phyloP scores from a whole-genome alignment of 2,329 filamentous ascomycete genomes.

The Pyricularia sp. region DNA sequence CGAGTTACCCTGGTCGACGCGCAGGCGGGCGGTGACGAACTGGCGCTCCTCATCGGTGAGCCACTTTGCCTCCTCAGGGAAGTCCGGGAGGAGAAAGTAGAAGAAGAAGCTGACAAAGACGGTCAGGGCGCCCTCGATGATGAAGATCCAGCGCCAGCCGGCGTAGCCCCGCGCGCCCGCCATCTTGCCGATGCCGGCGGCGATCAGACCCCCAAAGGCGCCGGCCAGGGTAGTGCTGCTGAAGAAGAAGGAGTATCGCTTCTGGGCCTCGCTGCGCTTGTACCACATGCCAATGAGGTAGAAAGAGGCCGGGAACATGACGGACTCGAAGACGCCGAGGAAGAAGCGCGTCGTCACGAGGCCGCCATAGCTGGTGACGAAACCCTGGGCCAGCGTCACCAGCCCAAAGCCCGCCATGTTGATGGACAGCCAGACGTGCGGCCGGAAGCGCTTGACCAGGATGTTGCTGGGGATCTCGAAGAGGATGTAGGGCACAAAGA shows the following conservation, averaged over 20 bases:
- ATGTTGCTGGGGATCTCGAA: conserved; percentile 67
- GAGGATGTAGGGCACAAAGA: conserved; percentile 70
- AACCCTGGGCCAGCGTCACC: conserved; percentile 64
- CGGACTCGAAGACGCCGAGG: conserved; percentile 67
- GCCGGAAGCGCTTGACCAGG: conserved; percentile 56
- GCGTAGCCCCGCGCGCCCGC: conserved; percentile 55
- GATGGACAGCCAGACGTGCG: conserved; percentile 61
- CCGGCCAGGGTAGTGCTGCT: conserved; percentile 69
- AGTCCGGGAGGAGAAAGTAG: conserved; percentile 63
- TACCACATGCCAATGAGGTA: conserved; percentile 88
- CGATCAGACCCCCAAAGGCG: conserved; percentile 79
- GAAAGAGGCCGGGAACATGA: conserved; percentile 67
- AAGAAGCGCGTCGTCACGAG: conserved; percentile 78
- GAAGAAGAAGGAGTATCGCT: conserved; percentile 92
- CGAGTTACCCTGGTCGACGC: conserved; percentile 58
- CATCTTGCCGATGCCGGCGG: conserved; percentile 86
- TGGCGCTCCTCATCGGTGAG: conserved; percentile 58
- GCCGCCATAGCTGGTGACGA: conserved; percentile 69
- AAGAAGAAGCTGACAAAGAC: conserved; percentile 51
- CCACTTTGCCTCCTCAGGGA: conserved; percentile 69
- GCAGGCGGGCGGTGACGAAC: conserved; percentile 57
- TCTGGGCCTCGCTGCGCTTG: conserved; percentile 75
- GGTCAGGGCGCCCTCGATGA: conserved; percentile 63
- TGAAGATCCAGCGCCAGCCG: conserved; percentile 79
- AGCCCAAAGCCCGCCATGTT: conserved; percentile 85